These are phyloP conservation scores for Cladorrhinum sp. DNA, from an alignment of 2,329 filamentous ascomycete genomes.

Conservation along the genomic window DNA sequence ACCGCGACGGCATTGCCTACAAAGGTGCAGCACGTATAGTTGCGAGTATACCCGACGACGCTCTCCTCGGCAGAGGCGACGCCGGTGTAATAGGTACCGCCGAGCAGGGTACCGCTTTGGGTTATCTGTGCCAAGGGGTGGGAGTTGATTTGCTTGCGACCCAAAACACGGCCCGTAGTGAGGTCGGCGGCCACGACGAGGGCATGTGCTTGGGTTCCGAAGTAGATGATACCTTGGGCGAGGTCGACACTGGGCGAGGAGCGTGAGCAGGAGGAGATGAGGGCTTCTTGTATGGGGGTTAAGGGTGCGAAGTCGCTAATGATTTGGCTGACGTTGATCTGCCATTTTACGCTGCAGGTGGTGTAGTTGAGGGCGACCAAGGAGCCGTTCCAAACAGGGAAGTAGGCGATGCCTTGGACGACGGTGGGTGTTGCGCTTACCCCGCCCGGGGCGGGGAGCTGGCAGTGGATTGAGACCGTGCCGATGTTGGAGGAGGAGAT, in stretches of 20 bases:
- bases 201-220: conserved; percentile 29
- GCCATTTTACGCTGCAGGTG: conserved; percentile 29
- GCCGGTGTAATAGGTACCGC: conserved; percentile 31
- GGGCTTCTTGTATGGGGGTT: not conserved
- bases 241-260: not conserved
- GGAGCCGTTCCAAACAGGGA: conserved; percentile 32
- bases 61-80: conserved; percentile 30
- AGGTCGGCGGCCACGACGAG: conserved; percentile 30
- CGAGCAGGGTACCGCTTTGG: conserved; percentile 28
- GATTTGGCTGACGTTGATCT: conserved; percentile 30
- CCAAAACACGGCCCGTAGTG: conserved; percentile 25
- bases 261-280: not conserved
- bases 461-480: conserved; percentile 15
- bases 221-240: conserved; percentile 31
- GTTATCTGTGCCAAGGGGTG: conserved; percentile 32
- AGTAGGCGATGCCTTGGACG: conserved; percentile 26
- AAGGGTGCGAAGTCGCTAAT: conserved; percentile 12
- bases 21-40: conserved; percentile 33
- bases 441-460: conserved; percentile 14
- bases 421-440: conserved; percentile 24
- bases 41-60: conserved; percentile 14
- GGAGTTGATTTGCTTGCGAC: conserved; percentile 24
- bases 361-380: conserved; percentile 33
- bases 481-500: conserved; percentile 15
- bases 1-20: conserved; percentile 28